A percentile compares a stretch with the other conserved stretches of the same genome.
Evolutionary conservation across 2,329 filamentous ascomycete species (phyloP).

Genomic region (Podosphaera fusca): DNA sequence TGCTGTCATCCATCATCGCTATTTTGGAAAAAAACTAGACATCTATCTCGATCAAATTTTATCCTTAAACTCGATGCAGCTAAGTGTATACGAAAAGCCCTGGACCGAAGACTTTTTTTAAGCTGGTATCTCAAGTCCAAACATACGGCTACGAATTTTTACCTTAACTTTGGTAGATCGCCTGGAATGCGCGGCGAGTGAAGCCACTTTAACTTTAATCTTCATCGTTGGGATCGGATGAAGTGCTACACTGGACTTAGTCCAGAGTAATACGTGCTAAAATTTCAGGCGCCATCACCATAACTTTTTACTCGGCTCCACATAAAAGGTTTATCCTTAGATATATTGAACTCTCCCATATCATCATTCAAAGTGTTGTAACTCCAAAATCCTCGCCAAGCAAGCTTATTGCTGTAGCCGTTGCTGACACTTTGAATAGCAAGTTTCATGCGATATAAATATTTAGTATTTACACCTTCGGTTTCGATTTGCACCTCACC

Average conservation of each 20-base stretch:
- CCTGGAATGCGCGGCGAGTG: no score
- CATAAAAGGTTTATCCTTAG: constrained; percentile 41
- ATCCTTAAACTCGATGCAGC: no score
- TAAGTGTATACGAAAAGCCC: no score
- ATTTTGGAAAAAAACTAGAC: no score
- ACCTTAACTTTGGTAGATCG: no score
- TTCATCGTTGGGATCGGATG: background rate
- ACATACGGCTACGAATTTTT: no score
- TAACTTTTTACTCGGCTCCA: constrained; percentile 45
- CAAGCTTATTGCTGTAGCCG: constrained; percentile 62
- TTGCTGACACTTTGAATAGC: constrained; percentile 40
- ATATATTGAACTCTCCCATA: constrained; percentile 55
- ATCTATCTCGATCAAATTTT: no score
- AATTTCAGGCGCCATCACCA: constrained; percentile 9
- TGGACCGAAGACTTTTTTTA: no score
- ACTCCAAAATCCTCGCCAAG: constrained; percentile 78
- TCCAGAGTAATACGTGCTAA: background rate
- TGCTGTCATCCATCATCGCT: no score
- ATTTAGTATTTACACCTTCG: constrained; percentile 55
- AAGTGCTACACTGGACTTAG: background rate
- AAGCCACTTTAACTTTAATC: no score
- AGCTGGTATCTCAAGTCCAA: no score
- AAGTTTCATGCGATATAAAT: constrained; percentile 67
- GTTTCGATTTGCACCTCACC: constrained; percentile 66
- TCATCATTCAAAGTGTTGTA: constrained; percentile 80